Evolutionary conservation across 192 early-diverging fungal genomes (phyloP).

Genomic region (Backusella tarrabulga): DNA sequence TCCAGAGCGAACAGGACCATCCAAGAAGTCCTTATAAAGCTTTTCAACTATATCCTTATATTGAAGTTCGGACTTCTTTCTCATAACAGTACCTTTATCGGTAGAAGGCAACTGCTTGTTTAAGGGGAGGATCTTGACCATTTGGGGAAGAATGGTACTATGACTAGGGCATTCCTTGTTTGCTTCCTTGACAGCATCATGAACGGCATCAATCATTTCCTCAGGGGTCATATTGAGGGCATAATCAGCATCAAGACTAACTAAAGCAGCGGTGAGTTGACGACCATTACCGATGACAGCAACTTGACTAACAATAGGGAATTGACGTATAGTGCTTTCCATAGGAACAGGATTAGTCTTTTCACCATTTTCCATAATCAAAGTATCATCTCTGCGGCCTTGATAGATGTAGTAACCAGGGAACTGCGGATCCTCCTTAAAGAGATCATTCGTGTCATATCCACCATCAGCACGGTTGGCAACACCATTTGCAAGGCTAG

Average conservation of each 20-base stretch:
- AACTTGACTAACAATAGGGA: slow-evolving; percentile 16
- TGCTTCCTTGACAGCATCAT: slow-evolving; percentile 20
- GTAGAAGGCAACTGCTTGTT: slow-evolving; percentile 16
- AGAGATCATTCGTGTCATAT: slow-evolving; percentile 31
- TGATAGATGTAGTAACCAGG: slow-evolving; percentile 18
- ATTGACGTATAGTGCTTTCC: slow-evolving; percentile 11
- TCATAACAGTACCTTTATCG: slow-evolving; percentile 28
- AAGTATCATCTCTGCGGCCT: slow-evolving; percentile 26
- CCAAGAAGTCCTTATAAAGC: slow-evolving; percentile 52
- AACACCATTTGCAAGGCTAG: slow-evolving; percentile 13
- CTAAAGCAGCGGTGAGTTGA: slow-evolving; percentile 12
- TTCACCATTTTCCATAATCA: slow-evolving; percentile 31
- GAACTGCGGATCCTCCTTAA: background rate
- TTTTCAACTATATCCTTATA: slow-evolving; percentile 49
- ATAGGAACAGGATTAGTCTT: slow-evolving; percentile 37
- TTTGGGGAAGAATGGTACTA: slow-evolving; percentile 17
- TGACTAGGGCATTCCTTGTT: slow-evolving; percentile 26
- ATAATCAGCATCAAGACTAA: background rate
- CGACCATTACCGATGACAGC: slow-evolving; percentile 19
- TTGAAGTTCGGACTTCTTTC: slow-evolving; percentile 44
- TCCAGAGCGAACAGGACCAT: background rate
- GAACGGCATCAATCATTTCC: slow-evolving; percentile 19
- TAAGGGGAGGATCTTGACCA: slow-evolving; percentile 28
- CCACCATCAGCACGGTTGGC: slow-evolving; percentile 19
- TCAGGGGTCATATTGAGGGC: background rate